These are phyloP conservation scores for Pneumocystis oryctolagi DNA, from an alignment of 1,139 yeast species.

Conservation along the genomic window DNA sequence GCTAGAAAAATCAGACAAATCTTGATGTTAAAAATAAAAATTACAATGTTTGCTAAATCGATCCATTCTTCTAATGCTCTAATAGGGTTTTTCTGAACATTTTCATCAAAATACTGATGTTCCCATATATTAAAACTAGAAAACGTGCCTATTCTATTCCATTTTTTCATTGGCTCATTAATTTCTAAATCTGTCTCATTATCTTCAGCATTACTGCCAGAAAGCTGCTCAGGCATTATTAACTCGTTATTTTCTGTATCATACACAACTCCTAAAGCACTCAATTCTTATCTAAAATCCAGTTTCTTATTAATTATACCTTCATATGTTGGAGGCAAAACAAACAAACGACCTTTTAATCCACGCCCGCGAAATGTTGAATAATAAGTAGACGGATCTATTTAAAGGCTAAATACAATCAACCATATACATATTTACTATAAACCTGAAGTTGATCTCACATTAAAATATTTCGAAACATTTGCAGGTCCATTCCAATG, in stretches of 20 bases:
- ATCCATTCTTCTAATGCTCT: neutral
- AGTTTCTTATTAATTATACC: neutral
- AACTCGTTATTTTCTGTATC: neutral
- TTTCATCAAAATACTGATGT: neutral
- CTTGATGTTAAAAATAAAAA: neutral
- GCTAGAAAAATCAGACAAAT: neutral
- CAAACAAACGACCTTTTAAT: neutral
- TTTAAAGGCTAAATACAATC: neutral
- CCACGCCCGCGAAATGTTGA: constrained; percentile 1
- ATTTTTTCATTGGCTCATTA: neutral
- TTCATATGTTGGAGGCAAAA: neutral
- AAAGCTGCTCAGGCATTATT: too few species aligned
- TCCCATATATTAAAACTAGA: neutral
- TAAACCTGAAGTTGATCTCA: neutral
- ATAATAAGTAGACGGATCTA: neutral
- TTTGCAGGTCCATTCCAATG: neutral
- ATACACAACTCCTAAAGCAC: neutral
- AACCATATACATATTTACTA: too few species aligned
- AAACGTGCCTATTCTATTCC: neutral
- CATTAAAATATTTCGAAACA: neutral
- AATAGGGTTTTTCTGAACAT: too few species aligned
- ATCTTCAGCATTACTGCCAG: too few species aligned
- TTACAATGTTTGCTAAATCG: neutral
- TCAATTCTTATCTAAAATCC: neutral
- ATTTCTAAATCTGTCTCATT: neutral